Conservation (phyloP, 257 asterid species). For the Agastache rugosa region DNA sequence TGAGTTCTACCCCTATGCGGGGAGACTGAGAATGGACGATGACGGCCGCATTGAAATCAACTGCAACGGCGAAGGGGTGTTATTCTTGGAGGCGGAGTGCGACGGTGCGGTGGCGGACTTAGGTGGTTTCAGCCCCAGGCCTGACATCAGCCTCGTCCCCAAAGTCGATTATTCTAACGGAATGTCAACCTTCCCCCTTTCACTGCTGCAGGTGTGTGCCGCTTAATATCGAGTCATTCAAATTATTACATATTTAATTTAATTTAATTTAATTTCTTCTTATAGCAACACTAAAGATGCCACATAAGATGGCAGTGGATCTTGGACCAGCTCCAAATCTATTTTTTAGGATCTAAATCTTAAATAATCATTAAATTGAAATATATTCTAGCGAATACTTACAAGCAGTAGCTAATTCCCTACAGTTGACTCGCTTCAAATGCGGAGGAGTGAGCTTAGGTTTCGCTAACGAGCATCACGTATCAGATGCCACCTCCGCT, state of each 20-base stretch:
- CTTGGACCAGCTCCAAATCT: too few relatives aligned
- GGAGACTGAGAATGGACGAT: constrained; percentile 56
- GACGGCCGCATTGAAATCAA: constrained; percentile 60
- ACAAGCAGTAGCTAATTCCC: too few relatives aligned
- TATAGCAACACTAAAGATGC: too few relatives aligned
- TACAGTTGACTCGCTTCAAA: constrained; percentile 46
- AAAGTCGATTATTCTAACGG: constrained; percentile 63
- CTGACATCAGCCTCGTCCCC: constrained; percentile 63
- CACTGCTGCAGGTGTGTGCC: constrained; percentile 62
- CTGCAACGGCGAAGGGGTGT: constrained; percentile 65
- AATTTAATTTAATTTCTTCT: too few relatives aligned
- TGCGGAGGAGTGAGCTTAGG: constrained; percentile 84
- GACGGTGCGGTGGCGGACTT: constrained; percentile 59
- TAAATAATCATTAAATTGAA: too few relatives aligned
- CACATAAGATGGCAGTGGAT: too few relatives aligned
- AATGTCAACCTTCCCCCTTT: constrained; percentile 58
- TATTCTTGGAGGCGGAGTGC: constrained; percentile 62
- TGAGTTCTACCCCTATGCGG: constrained; percentile 65
- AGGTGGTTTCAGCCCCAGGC: constrained; percentile 66
- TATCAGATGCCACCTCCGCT: constrained; percentile 66
- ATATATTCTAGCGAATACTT: too few relatives aligned
- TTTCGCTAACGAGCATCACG: constrained; percentile 61
- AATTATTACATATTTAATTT: too few relatives aligned
- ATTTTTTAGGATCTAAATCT: too few relatives aligned
- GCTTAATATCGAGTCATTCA: too few relatives aligned